Evolutionary conservation across 345 rosid genomes (phyloP).

Genomic region (thale cress (Arabidopsis thaliana)): DNA sequence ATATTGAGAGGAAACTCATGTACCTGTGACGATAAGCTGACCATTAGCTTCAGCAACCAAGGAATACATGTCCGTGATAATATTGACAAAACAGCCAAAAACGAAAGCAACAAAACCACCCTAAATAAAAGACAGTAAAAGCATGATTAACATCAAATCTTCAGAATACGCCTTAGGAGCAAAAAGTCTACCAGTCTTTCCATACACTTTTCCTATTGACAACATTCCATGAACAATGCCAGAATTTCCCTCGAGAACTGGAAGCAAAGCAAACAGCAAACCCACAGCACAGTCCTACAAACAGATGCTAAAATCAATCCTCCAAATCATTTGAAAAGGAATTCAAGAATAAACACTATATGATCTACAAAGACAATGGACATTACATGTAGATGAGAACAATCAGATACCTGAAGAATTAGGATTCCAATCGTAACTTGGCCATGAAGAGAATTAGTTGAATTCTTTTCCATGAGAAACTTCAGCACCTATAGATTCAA

Average conservation of each 20-base stretch:
- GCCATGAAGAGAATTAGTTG: conserved; percentile 74
- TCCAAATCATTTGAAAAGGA: conserved; percentile 26
- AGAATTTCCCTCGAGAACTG: conserved; percentile 85
- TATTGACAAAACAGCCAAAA: conserved; percentile 71
- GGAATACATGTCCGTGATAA: conserved; percentile 79
- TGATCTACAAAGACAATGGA: conserved; percentile 7
- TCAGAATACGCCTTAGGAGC: conserved; percentile 6
- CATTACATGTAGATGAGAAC: conserved; percentile 23
- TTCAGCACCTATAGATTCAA: conserved; percentile 66
- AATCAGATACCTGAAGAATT: conserved; percentile 74
- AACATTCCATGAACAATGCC: conserved; percentile 81
- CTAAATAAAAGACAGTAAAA: conserved; percentile 46
- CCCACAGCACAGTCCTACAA: conserved; percentile 93
- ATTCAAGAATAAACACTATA: not conserved
- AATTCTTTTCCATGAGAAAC: conserved; percentile 88
- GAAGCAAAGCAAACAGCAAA: conserved; percentile 90
- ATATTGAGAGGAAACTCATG: conserved; percentile 18
- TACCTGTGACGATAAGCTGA: conserved; percentile 86
- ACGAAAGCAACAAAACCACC: conserved; percentile 70
- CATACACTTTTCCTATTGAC: conserved; percentile 87
- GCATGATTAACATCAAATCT: conserved; percentile 11
- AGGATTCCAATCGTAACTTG: conserved; percentile 91
- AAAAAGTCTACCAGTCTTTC: conserved; percentile 1
- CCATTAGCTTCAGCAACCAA: conserved; percentile 86
- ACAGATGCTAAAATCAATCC: conserved; percentile 30